Percentiles rank a stretch among this genome's conserved stretches.
Conservation (phyloP, 371 early-diverging fungal species). For the Apophysomyces variabilis region DNA sequence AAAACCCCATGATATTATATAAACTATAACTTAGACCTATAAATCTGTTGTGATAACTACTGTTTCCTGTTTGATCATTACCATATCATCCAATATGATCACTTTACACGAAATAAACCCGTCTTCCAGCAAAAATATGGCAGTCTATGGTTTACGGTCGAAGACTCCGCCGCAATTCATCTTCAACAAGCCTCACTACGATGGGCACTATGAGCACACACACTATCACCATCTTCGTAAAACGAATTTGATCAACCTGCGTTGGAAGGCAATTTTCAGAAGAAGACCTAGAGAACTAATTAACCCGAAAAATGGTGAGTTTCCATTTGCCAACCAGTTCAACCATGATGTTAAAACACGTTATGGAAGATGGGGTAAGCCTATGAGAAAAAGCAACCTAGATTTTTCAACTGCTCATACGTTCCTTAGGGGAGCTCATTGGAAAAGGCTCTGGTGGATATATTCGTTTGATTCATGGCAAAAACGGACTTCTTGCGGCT, state of each 20-base stretch:
- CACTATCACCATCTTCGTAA: constrained; percentile 32
- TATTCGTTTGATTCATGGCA: constrained; percentile 57
- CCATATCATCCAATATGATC: not conserved
- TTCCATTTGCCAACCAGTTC: constrained; percentile 33
- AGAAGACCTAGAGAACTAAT: constrained; percentile 4
- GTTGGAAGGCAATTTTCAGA: constrained; percentile 47
- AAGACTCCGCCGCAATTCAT: constrained; percentile 35
- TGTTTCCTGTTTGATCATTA: not conserved
- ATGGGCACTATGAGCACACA: constrained; percentile 31
- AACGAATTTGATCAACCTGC: constrained; percentile 40
- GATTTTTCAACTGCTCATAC: not conserved
- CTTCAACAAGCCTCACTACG: constrained; percentile 33
- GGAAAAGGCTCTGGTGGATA: constrained; percentile 73
- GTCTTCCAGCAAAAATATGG: not conserved
- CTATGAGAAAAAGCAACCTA: not conserved
- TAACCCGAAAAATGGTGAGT: constrained; percentile 8
- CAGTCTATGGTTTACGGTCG: not conserved
- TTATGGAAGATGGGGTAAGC: constrained; percentile 39
- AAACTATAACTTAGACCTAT: not conserved
- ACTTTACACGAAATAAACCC: too few species aligned
- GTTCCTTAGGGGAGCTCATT: constrained; percentile 30
- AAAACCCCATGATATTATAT: not conserved
- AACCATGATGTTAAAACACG: constrained; percentile 31
- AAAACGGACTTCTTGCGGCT: constrained; percentile 70
- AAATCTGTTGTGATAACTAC: not conserved